Base-by-base conservation (phyloP, 805 yeast species). In the Metschnikowia hibisci region DNA sequence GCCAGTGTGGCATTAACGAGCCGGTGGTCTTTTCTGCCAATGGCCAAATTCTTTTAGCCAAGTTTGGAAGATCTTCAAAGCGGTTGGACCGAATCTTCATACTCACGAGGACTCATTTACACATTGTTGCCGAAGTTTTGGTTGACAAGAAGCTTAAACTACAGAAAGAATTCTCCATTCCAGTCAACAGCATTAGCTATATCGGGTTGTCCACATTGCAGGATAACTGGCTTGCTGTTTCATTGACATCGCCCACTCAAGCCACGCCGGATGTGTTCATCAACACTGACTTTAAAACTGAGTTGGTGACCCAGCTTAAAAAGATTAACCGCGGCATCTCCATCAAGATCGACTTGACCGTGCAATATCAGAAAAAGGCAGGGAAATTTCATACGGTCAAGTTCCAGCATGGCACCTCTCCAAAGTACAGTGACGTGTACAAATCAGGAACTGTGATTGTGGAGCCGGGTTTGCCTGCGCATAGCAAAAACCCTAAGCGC, bases 211-310 rank as follows among this genome's bases (percentile, higher is more conserved):
- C 96, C 0, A 78, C 74, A 36, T 70, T 80, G 43, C 93, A 90
- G 52, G 99, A 93, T 64, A 93, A 90, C 57, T 93, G 99, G 99
- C 61, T 90, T 27, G 95, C 96, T 1, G 57, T 85, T 34, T 76
- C 78, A 28, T 62, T 80, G 44, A 65, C 59, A 38, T 45, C 66
- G 4, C 73, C 75, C 15, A 74, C 81, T 0, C 69, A 76, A 4
- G 54, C 76, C 1, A 66, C 73, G 2, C 88, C 96, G 1, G 99
- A 93, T 64, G 74, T 87, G 10, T 78, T 93, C 45, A 69, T 93
- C 47, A 85, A 86, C 63, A 74, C 89, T 45, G 77, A 78, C 44
- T 86, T 93, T 69, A 93, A 93, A 66, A 93, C 98, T 0, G 99
- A 93, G 60, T 68, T 93, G 41, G 68, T 86, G 0, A 81, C 96